Conservation (phyloP, 2,329 filamentous ascomycete species). For the Aspergillus pseudoterreus region DNA sequence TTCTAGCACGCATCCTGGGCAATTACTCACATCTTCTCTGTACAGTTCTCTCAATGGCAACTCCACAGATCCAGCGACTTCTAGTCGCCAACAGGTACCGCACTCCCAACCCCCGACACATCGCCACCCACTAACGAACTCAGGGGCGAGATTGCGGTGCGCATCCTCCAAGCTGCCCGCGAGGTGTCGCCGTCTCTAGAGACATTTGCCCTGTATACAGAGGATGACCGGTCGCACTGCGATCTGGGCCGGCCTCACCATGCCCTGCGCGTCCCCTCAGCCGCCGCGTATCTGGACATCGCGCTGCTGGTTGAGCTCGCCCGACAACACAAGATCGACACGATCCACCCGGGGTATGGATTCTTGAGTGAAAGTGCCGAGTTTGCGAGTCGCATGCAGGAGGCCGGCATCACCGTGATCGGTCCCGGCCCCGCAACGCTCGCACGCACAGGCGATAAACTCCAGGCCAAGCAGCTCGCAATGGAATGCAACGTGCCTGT, state of each 20-base stretch:
- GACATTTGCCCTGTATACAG: slow-evolving; percentile 55
- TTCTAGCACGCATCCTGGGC: too few relatives aligned
- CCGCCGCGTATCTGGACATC: slow-evolving; percentile 53
- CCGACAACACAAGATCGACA: slow-evolving; percentile 50
- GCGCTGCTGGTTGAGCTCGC: slow-evolving; percentile 46
- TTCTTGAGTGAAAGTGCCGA: slow-evolving; percentile 58
- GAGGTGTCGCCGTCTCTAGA: slow-evolving; percentile 51
- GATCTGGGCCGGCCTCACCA: slow-evolving; percentile 46
- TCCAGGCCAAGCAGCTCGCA: slow-evolving; percentile 52
- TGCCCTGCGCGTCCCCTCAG: slow-evolving; percentile 49
- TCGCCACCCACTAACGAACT: neutral
- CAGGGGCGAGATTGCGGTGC: slow-evolving; percentile 62
- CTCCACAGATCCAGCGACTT: slow-evolving; percentile 44
- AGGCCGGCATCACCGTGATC: slow-evolving; percentile 48
- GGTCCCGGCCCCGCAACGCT: slow-evolving; percentile 58
- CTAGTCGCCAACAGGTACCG: slow-evolving; percentile 52
- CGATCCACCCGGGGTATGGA: slow-evolving; percentile 59
- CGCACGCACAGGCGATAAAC: slow-evolving; percentile 54
- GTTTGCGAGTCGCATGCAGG: slow-evolving; percentile 48
- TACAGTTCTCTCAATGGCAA: slow-evolving; percentile 1
- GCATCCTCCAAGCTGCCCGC: slow-evolving; percentile 57
- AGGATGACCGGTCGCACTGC: slow-evolving; percentile 54
- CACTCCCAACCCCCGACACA: neutral
- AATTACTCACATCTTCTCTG: neutral
- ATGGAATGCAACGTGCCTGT: slow-evolving; percentile 51